Evolutionary conservation across 768 basidiomycete genomes (phyloP).

Genomic region (Leccinum barrowsii): DNA sequence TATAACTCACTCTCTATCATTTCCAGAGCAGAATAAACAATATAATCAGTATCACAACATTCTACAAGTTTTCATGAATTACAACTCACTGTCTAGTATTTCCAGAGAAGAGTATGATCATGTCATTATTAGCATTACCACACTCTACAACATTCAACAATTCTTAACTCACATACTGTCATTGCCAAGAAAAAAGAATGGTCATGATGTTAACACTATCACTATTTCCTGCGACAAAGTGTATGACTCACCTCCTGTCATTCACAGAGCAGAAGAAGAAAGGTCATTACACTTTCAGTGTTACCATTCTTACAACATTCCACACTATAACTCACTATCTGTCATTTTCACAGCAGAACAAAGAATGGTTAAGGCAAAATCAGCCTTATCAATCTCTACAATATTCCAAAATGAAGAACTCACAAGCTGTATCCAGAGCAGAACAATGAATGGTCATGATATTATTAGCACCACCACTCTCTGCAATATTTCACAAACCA

Average conservation of each 20-base stretch:
- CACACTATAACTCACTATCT: neutral
- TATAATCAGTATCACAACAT: neutral
- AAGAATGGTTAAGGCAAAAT: neutral
- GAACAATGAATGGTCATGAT: neutral
- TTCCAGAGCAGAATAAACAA: neutral
- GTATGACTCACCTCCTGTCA: neutral
- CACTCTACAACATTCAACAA: neutral
- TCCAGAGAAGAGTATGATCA: neutral
- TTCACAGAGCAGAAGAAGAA: neutral
- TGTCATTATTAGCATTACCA: neutral
- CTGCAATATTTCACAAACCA: neutral
- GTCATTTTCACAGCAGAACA: neutral
- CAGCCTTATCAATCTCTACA: neutral
- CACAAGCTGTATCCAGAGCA: neutral
- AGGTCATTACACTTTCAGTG: neutral
- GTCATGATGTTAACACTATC: neutral
- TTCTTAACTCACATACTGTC: neutral
- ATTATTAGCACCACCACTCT: neutral
- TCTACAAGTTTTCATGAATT: neutral
- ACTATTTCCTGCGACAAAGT: neutral
- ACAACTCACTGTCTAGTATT: neutral
- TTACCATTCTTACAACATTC: neutral
- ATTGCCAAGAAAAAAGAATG: neutral
- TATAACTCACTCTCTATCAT: neutral
- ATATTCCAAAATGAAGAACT: neutral